Evolutionary conservation across 768 basidiomycete species (phyloP).

Genomic region (Mycena kentingensis): DNA sequence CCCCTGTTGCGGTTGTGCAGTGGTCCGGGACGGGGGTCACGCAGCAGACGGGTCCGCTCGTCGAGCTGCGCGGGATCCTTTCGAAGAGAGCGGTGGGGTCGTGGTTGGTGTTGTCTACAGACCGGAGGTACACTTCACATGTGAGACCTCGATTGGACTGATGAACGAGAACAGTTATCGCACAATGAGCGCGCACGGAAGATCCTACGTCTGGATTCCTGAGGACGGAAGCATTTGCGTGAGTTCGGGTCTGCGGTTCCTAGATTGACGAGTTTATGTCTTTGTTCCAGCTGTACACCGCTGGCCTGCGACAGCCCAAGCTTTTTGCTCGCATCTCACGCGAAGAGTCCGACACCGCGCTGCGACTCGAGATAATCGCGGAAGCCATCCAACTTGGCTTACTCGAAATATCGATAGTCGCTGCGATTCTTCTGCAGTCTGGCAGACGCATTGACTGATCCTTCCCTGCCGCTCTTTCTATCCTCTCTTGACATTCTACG

Average conservation of each 20-base stretch:
- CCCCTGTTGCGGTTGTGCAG: slow-evolving; percentile 42
- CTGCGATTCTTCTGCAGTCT: slow-evolving; percentile 48
- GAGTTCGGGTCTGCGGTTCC: slow-evolving; percentile 12
- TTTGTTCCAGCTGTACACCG: slow-evolving; percentile 29
- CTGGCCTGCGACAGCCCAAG: slow-evolving; percentile 24
- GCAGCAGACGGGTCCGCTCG: slow-evolving; percentile 26
- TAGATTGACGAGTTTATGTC: slow-evolving; percentile 21
- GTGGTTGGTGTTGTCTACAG: slow-evolving; percentile 47
- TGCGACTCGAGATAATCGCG: slow-evolving; percentile 52
- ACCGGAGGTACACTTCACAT: slow-evolving; percentile 38
- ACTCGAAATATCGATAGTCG: slow-evolving; percentile 47
- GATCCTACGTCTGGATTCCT: slow-evolving; percentile 41
- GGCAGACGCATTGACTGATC: slow-evolving; percentile 51
- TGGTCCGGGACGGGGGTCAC: no score
- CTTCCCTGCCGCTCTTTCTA: no score
- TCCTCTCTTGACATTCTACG: no score
- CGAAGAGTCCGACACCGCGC: slow-evolving; percentile 33
- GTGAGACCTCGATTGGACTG: no score
- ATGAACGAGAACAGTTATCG: slow-evolving; percentile 31
- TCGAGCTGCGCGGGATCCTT: slow-evolving; percentile 41
- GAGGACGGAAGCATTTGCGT: slow-evolving; percentile 39
- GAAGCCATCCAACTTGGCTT: slow-evolving; percentile 48
- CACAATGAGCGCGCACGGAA: slow-evolving; percentile 40
- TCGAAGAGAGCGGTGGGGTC: slow-evolving; percentile 37
- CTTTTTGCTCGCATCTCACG: slow-evolving; percentile 41